phyloP scores from a whole-genome alignment of 1,284 basidiomycete species.

The Paramarasmius palmivorus region DNA sequence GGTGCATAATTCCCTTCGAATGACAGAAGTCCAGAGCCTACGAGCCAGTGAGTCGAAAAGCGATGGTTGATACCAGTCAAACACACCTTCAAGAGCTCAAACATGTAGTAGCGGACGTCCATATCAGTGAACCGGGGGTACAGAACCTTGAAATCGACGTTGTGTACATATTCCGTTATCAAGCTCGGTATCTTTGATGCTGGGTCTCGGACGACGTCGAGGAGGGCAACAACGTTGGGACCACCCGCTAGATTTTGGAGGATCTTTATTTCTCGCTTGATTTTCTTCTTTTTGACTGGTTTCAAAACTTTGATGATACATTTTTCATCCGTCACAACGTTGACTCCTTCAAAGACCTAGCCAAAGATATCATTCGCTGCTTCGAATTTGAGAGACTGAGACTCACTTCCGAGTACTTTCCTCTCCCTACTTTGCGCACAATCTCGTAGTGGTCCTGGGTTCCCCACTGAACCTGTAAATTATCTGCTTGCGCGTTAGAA shows the following conservation, averaged over 20 bases:
- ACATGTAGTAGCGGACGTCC: conserved; percentile 97
- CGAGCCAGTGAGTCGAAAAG: conserved; percentile 13
- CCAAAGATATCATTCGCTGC: conserved; percentile 17
- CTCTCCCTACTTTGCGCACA: conserved; percentile 93
- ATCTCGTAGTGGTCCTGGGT: conserved; percentile 99
- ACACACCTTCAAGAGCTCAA: conserved; percentile 89
- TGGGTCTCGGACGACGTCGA: conserved; percentile 95
- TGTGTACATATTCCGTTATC: conserved; percentile 98
- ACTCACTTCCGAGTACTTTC: conserved; percentile 92
- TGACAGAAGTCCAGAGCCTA: conserved; percentile 97
- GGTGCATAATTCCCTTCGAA: conserved; percentile 98
- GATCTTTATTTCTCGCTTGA: conserved; percentile 99
- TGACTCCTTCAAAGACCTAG: conserved; percentile 96
- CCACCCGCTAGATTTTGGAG: conserved; percentile 96
- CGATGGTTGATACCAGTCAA: conserved; percentile 9
- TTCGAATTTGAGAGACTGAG: conserved; percentile 8
- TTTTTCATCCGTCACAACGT: conserved; percentile 91
- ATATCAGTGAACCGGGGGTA: conserved; percentile 95
- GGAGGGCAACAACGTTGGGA: conserved; percentile 85
- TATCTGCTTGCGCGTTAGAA: conserved; percentile 51
- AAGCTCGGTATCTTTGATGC: conserved; percentile 96
- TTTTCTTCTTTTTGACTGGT: conserved; percentile 99
- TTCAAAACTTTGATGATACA: conserved; percentile 99
- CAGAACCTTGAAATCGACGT: conserved; percentile 96
- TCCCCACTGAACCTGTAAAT: conserved; percentile 92